Evolutionary conservation across 2,329 filamentous ascomycete genomes (phyloP).

Genomic region (Neonectria hederae): DNA sequence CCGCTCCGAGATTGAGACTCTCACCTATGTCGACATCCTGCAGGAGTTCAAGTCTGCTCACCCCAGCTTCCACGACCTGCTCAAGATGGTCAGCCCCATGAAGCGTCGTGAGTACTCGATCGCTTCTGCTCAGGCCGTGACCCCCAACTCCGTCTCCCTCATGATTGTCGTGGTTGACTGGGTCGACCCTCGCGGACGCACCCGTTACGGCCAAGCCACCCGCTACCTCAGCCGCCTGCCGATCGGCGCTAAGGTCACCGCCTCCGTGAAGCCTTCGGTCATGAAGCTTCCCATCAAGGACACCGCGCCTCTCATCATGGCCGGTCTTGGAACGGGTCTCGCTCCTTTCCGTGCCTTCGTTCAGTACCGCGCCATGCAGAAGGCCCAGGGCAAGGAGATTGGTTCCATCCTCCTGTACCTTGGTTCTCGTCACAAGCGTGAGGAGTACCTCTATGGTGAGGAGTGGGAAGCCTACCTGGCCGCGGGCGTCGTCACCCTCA

Average conservation of each 20-base stretch:
- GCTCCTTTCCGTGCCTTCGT: slow-evolving; percentile 99
- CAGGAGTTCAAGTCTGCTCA: slow-evolving; percentile 90
- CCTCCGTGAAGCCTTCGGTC: slow-evolving; percentile 95
- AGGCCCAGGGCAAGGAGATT: slow-evolving; percentile 95
- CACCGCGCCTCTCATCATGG: slow-evolving; percentile 97
- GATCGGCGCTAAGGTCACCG: slow-evolving; percentile 82
- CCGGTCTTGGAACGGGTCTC: slow-evolving; percentile 95
- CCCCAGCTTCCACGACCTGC: slow-evolving; percentile 87
- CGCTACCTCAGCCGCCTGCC: slow-evolving; percentile 83
- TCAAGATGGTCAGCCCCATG: slow-evolving; percentile 86
- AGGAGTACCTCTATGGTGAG: slow-evolving; percentile 98
- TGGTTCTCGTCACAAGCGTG: slow-evolving; percentile 94
- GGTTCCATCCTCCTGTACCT: slow-evolving; percentile 95
- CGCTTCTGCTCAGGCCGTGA: slow-evolving; percentile 94
- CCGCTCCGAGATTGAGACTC: slow-evolving; percentile 87
- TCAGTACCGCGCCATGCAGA: slow-evolving; percentile 97
- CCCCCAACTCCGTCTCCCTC: slow-evolving; percentile 86
- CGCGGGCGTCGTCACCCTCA: slow-evolving; percentile 91
- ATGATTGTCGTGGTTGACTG: slow-evolving; percentile 98
- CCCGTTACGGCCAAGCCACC: slow-evolving; percentile 92
- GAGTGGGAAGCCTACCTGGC: slow-evolving; percentile 99
- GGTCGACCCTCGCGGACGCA: slow-evolving; percentile 87
- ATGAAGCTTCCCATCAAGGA: slow-evolving; percentile 96
- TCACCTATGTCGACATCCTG: slow-evolving; percentile 91
- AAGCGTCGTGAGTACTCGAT: slow-evolving; percentile 99